Evolutionary conservation across 1,139 yeast species (phyloP).

Genomic region (Blastobotrys elegans): DNA sequence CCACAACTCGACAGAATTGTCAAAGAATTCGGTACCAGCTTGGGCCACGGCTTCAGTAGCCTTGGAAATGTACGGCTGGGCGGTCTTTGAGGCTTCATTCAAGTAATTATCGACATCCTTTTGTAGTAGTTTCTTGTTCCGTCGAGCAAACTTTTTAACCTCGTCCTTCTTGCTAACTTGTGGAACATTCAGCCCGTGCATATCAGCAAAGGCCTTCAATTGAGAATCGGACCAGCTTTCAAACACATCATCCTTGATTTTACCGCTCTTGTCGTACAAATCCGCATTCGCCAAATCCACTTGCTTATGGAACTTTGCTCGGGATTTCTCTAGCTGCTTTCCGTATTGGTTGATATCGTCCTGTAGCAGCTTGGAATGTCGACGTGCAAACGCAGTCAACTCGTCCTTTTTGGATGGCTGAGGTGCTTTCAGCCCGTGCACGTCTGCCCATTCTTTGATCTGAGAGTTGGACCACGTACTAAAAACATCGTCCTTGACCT

Average conservation of each 20-base stretch:
- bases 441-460: conserved; percentile 44
- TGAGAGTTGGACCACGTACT: conserved; percentile 46
- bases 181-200: conserved; percentile 40
- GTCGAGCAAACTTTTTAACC: conserved; percentile 37
- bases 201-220: conserved; percentile 44
- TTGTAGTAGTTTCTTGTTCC: conserved; percentile 30
- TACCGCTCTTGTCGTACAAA: conserved; percentile 39
- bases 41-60: conserved; percentile 21
- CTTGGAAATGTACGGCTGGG: conserved; percentile 24
- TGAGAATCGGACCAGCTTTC: conserved; percentile 46
- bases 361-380: conserved; percentile 30
- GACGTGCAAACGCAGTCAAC: conserved; percentile 37
- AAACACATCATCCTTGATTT: conserved; percentile 44
- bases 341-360: conserved; percentile 22
- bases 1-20: conserved; percentile 30
- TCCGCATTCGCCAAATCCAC: conserved; percentile 43
- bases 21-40: conserved; percentile 21
- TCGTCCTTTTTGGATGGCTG: conserved; percentile 36
- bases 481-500: conserved; percentile 44
- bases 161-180: conserved; percentile 36
- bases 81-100: conserved; percentile 21
- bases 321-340: conserved; percentile 28
- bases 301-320: conserved; percentile 40
- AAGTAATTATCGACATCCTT: conserved; percentile 22
- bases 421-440: conserved; percentile 40